phyloP scores from a whole-genome alignment of 495 filamentous ascomycete genomes.

The Chaetomium fimeti region DNA sequence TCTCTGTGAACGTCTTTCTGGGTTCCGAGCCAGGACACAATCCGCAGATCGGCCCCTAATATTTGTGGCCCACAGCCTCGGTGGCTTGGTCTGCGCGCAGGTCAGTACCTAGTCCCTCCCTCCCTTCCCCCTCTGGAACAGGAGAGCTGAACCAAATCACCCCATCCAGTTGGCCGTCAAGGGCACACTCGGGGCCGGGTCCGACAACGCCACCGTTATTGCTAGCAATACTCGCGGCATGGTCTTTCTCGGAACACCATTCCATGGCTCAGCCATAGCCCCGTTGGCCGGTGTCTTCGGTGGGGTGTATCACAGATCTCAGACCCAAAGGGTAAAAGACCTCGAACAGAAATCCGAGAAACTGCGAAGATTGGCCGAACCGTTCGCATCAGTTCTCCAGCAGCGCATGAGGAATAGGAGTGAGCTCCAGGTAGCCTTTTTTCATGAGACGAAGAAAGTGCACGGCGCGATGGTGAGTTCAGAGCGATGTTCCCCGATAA shows the following conservation, averaged over 20 bases:
- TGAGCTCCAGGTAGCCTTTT: background rate
- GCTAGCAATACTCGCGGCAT: background rate
- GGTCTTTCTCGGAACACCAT: background rate
- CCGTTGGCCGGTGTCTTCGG: background rate
- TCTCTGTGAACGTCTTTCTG: background rate
- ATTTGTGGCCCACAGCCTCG: conserved; percentile 3
- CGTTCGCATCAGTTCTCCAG: background rate
- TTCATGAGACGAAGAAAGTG: background rate
- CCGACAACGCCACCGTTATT: background rate
- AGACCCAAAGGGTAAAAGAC: background rate
- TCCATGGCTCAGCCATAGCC: background rate
- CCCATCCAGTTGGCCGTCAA: background rate
- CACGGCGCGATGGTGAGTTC: background rate
- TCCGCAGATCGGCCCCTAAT: background rate
- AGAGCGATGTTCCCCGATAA: too few species aligned
- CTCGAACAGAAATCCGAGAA: background rate
- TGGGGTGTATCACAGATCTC: background rate
- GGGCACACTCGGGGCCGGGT: background rate
- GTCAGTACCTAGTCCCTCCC: background rate
- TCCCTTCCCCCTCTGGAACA: background rate
- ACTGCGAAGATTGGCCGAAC: background rate
- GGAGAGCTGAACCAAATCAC: background rate
- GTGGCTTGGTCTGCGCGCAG: background rate
- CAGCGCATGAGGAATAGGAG: background rate
- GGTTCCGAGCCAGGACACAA: background rate